phyloP scores from a whole-genome alignment of 1,139 yeast species.

The Petasospora fabianii region DNA sequence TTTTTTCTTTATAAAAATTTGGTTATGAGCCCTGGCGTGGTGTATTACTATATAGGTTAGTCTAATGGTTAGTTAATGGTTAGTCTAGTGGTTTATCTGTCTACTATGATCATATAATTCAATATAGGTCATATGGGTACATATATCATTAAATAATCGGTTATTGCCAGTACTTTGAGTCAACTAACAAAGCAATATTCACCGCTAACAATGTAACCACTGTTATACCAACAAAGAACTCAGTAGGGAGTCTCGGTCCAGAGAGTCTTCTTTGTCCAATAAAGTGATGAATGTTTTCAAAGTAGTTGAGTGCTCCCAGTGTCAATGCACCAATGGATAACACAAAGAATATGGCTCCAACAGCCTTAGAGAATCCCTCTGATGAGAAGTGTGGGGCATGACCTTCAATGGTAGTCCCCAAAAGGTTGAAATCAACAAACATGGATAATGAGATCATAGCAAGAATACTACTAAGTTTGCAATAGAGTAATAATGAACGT shows the following conservation, averaged over 20 bases:
- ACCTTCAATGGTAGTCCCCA: conserved; percentile 29
- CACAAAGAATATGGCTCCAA: conserved; percentile 39
- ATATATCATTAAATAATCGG: not conserved
- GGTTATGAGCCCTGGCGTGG: conserved; percentile 2
- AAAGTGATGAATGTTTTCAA: conserved; percentile 27
- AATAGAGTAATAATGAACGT: conserved; percentile 51
- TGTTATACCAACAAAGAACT: conserved; percentile 37
- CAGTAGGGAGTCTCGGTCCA: conserved; percentile 27
- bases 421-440: conserved; percentile 46
- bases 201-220: conserved; percentile 43
- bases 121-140: not conserved
- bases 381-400: conserved; percentile 14
- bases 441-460: conserved; percentile 52
- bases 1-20: not conserved
- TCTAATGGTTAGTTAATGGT: no score
- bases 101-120: not conserved
- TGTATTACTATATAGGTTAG: not conserved
- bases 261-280: conserved; percentile 10
- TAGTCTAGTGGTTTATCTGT: no score
- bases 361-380: conserved; percentile 31
- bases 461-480: conserved; percentile 48
- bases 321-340: conserved; percentile 41
- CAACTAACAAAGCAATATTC: conserved; percentile 36
- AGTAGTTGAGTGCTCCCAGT: conserved; percentile 44
- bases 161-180: conserved; percentile 11